Conservation (phyloP, 2,329 filamentous ascomycete genomes). For the Colletotrichum orchidophilum region DNA sequence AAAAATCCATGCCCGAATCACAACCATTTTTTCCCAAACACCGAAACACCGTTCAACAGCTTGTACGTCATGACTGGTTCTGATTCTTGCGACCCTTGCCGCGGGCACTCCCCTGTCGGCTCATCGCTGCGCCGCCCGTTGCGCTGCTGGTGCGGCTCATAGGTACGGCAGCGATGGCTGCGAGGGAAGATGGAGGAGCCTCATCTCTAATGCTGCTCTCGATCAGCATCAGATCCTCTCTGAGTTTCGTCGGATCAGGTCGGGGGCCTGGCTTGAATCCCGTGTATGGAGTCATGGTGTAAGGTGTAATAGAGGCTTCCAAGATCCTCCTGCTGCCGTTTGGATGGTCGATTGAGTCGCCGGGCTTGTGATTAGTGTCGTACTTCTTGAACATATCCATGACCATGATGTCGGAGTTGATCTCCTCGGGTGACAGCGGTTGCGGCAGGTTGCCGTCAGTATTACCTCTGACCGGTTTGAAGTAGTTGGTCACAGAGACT, state of each 20-base stretch:
- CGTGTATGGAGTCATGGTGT: conserved; percentile 57
- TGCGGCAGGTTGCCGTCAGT: conserved; percentile 66
- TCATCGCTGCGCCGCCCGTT: conserved; percentile 65
- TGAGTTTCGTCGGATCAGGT: conserved; percentile 59
- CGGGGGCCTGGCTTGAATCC: conserved; percentile 56
- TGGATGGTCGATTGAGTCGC: conserved; percentile 64
- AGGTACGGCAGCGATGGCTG: conserved; percentile 49
- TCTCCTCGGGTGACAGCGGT: conserved; percentile 60
- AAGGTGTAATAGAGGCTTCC: conserved; percentile 62
- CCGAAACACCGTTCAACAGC: conserved; percentile 19
- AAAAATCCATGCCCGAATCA: background rate
- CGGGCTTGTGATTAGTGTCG: conserved; percentile 60
- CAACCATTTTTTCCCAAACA: conserved; percentile 17
- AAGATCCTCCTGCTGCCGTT: conserved; percentile 64
- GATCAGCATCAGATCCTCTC: conserved; percentile 60
- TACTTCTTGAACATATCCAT: conserved; percentile 69
- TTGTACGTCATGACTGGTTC: conserved; percentile 37
- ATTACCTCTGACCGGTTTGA: conserved; percentile 64
- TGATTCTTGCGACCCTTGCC: conserved; percentile 55
- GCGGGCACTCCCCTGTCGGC: conserved; percentile 62
- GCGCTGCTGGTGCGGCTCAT: conserved; percentile 66
- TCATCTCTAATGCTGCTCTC: conserved; percentile 55
- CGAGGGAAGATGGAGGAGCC: conserved; percentile 37
- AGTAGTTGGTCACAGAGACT: conserved; percentile 65
- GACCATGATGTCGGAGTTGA: conserved; percentile 64